Conservation (phyloP, 768 basidiomycete species). For the Naganishia vaughanmartiniae region DNA sequence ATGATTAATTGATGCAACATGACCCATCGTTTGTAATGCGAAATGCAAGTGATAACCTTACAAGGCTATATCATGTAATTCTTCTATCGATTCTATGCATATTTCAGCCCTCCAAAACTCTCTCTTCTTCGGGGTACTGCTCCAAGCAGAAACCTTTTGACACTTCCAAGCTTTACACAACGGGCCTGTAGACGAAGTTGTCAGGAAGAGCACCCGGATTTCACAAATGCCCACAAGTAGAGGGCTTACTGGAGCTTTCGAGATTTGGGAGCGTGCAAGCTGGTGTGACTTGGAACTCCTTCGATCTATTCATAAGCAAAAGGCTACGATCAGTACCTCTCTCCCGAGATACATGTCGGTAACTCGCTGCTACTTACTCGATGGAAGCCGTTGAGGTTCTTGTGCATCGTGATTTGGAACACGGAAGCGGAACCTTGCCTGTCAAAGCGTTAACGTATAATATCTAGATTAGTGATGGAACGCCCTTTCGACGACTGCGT, state of each 20-base stretch:
- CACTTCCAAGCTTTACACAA: background rate
- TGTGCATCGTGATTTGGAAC: constrained; percentile 97
- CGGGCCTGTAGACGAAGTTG: background rate
- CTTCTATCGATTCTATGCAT: background rate
- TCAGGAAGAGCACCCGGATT: background rate
- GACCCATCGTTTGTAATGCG: background rate
- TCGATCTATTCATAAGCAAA: constrained; percentile 56
- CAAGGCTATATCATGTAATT: background rate
- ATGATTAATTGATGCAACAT: background rate
- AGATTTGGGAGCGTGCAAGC: constrained; percentile 44
- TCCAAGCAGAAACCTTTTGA: background rate
- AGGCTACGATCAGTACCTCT: constrained; percentile 3
- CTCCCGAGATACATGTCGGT: background rate
- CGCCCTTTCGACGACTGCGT: background rate
- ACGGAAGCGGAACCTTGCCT: constrained; percentile 87
- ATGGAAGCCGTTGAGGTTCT: constrained; percentile 94
- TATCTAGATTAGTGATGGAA: background rate
- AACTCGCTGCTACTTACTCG: constrained; percentile 53
- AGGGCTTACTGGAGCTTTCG: constrained; percentile 42
- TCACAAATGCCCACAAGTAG: background rate
- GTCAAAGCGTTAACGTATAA: background rate
- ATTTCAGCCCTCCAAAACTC: background rate
- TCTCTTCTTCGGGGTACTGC: background rate
- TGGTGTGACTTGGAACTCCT: constrained; percentile 69
- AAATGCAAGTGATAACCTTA: background rate